Evolutionary conservation across 2,329 filamentous ascomycete genomes (phyloP).

Genomic region (Alternaria panax): DNA sequence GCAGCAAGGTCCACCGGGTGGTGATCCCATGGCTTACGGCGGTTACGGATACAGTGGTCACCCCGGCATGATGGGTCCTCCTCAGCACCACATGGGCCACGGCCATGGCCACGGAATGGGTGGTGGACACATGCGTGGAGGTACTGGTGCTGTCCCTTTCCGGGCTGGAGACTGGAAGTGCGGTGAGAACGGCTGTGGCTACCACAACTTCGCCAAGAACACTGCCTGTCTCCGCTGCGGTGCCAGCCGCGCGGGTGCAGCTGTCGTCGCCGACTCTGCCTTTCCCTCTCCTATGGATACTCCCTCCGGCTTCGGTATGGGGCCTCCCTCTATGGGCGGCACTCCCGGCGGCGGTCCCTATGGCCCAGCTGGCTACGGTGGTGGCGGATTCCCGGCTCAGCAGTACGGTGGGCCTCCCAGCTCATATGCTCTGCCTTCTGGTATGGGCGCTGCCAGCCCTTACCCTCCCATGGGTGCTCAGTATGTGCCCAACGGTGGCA

Average conservation of each 20-base stretch:
- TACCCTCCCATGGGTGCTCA: slow-evolving; percentile 81
- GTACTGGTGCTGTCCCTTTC: slow-evolving; percentile 91
- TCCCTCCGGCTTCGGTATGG: slow-evolving; percentile 83
- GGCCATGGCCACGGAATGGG: slow-evolving; percentile 58
- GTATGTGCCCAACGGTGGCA: slow-evolving; percentile 76
- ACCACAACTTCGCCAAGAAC: slow-evolving; percentile 99
- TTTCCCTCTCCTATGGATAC: slow-evolving; percentile 92
- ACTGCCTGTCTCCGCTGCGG: slow-evolving; percentile 96
- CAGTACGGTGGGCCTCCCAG: slow-evolving; percentile 88
- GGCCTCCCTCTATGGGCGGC: slow-evolving; percentile 83
- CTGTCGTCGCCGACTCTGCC: slow-evolving; percentile 91
- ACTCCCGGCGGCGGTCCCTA: slow-evolving; percentile 74
- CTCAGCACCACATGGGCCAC: slow-evolving; percentile 71
- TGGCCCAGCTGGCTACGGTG: slow-evolving; percentile 72
- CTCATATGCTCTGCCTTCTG: slow-evolving; percentile 88
- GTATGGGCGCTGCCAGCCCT: slow-evolving; percentile 78
- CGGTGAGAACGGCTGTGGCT: slow-evolving; percentile 94
- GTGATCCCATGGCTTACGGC: slow-evolving; percentile 73
- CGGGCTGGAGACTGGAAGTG: slow-evolving; percentile 99
- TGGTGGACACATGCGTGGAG: slow-evolving; percentile 70
- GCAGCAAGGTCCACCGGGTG: slow-evolving; percentile 72
- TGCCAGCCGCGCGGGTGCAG: slow-evolving; percentile 90
- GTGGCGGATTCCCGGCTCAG: slow-evolving; percentile 68
- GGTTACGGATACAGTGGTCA: slow-evolving; percentile 59
- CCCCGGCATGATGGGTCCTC: slow-evolving; percentile 65